Evolutionary conservation across 495 filamentous ascomycete genomes (phyloP), one percentile per base, ranked within the genome.

Genomic region (Darksidea phi): DNA sequence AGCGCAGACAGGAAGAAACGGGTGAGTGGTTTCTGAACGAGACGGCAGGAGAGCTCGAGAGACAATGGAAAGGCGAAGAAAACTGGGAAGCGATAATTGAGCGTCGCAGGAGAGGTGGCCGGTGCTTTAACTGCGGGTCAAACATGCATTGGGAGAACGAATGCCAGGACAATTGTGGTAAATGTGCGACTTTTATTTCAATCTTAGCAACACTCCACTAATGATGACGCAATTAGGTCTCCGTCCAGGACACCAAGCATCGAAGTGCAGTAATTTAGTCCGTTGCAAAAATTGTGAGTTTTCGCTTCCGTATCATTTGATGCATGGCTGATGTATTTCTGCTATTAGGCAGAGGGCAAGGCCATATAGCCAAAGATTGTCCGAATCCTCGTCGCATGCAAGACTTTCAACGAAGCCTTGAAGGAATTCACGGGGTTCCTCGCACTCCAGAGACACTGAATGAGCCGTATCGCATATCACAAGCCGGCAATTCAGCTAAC

Each of bases 21-120:
- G 72, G 72, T 11, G 66, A 69, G 38, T 78, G 75, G 75, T 71
- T 78, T 46, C 53, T 78, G n/a, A n/a, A 38, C 36, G 36, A 38
- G 36, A 38, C 36, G 36, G 15, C 15, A 38, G 36, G 36, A 38
- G 36, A 38, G 36, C 36, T 7, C 36, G 36, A 38, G 15, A 38
- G 36, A 38, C 36, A 38, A 38, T 38, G 36, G 36, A 38, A 38
- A 38, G 36, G 36, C 36, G 36, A 38, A 15, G 15, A 38, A 15
- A 38, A 15, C 8, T 38, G 36, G 36, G 15, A 38, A 38, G 36
- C 7, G 36, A 38, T 38, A 38, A 38, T 38, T 7, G 36, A 38
- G 36, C 7, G 15, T 38, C 36, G 36, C 36, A 7, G 36, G 36
- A 38, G 36, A 38, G 15, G 8, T 38, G 15, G 36, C 15, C 36